Percentiles rank a stretch among this genome's conserved stretches.
phyloP scores from a whole-genome alignment of 805 yeast species.

The Komagataella mondaviorum region DNA sequence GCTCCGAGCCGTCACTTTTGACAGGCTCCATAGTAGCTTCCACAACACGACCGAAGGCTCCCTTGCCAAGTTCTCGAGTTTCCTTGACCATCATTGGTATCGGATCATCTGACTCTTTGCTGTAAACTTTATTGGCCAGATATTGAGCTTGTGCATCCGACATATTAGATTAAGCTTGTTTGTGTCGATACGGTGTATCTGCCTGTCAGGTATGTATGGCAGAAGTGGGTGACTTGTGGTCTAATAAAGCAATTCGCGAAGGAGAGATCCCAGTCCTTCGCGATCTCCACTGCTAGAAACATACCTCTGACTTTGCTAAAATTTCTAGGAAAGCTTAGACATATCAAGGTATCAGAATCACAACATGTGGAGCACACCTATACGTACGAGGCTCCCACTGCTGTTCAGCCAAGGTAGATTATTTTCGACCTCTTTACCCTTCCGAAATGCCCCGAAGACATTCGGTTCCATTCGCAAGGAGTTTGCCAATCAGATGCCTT shows the following conservation, averaged over 20 bases:
- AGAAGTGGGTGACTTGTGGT: not conserved
- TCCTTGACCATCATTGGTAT: conserved; percentile 59
- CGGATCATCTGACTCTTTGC: conserved; percentile 37
- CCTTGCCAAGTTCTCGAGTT: conserved; percentile 68
- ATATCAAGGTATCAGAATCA: not conserved
- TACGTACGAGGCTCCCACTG: not conserved
- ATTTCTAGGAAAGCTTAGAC: not conserved
- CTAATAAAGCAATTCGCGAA: not conserved
- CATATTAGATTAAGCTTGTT: not conserved
- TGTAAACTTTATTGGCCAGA: conserved; percentile 46
- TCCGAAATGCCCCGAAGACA: conserved; percentile 5
- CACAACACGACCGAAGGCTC: conserved; percentile 77
- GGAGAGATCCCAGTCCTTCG: not conserved
- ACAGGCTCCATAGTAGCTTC: conserved; percentile 41
- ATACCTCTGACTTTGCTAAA: not conserved
- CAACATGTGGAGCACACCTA: not conserved
- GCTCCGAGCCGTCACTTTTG: conserved; percentile 5
- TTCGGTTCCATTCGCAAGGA: conserved; percentile 12
- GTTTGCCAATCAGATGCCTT: conserved; percentile 3
- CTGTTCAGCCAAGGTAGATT: not conserved
- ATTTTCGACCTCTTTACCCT: not conserved
- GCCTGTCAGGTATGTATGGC: not conserved
- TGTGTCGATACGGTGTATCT: not conserved
- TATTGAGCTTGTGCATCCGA: conserved; percentile 10
- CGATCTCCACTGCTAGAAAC: not conserved